Base-by-base conservation (phyloP, 1,139 yeast genomes). In the Scheffersomyces stambukii region DNA sequence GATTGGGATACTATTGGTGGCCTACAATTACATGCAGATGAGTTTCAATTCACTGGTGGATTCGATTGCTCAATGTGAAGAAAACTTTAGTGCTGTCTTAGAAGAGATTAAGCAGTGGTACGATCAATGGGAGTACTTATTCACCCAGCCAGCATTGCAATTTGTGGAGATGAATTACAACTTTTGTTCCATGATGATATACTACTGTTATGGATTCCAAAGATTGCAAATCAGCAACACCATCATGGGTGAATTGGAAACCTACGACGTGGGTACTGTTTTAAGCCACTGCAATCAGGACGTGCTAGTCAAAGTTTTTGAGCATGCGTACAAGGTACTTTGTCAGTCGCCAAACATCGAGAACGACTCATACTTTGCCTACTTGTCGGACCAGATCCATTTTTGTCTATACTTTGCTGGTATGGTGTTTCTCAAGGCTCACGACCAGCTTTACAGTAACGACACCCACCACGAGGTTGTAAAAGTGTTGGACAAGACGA, bases 131-230 rank as follows among this genome's bases (percentile, higher is more conserved):
- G 76, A 70, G 28, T 77, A 77, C 43, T 53, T 82, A 13, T 77
- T 82, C 47, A 72, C 71, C 30, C 91, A 82, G 48, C 85, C 91
- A 1, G 76, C 81, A 2, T 64, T 81, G 24, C 93, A 84, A 47
- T 82, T 83, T 55, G 82, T 82, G 6, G 91, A 81, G 44, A 72
- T 81, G 33, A 80, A 81, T 29, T 81, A 77, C 48, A 77, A 81
- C 50, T 81, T 79, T 42, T 75, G 81, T 30, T 66, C 72, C 35
- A 59, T 81, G 31, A 54, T 77, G 36, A 69, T 80, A 1, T 53
- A 44, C 26, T 54, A 51, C 35, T 48, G 54, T 18, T 62, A 52
- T 38, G 50, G 46, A 27, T 62, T 51, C 32, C 52, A 55, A 29
- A 54, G 45, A 35, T 24, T 25, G 25, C 28, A 20, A 3, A 20